Percentiles rank a stretch among this genome's conserved stretches.
These are phyloP conservation scores for Tulasnella sp. DNA, from an alignment of 768 basidiomycete species.

Conservation along the genomic window DNA sequence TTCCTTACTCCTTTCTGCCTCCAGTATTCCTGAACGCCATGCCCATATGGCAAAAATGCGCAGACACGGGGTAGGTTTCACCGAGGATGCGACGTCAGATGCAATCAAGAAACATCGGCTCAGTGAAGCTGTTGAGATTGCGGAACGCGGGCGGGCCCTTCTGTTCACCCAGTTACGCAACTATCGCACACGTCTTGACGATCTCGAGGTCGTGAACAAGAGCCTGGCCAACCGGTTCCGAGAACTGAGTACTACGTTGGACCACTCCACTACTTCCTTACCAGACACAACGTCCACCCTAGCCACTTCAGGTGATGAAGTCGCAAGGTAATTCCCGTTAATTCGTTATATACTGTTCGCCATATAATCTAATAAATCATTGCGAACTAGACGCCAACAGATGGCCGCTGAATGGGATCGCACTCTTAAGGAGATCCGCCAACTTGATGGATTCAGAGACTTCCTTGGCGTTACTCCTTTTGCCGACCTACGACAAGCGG, in stretches of 20 bases:
- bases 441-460: background rate
- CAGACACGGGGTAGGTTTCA: no score
- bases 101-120: background rate
- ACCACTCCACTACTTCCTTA: background rate
- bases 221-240: background rate
- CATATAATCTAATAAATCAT: no score
- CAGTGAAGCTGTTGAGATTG: background rate
- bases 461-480: background rate
- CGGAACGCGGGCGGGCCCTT: background rate
- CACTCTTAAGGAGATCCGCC: background rate
- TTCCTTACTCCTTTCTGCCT: no score
- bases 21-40: no score
- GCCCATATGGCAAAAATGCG: no score
- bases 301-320: background rate
- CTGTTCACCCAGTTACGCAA: background rate
- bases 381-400: no score
- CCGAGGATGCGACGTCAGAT: no score
- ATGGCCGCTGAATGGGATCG: background rate
- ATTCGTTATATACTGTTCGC: no score
- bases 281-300: background rate
- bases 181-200: background rate
- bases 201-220: background rate
- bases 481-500: background rate
- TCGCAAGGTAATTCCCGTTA: background rate
- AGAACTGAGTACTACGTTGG: background rate